Conservation (phyloP, 2,329 filamentous ascomycete genomes). For the Cercospora beticola region DNA sequence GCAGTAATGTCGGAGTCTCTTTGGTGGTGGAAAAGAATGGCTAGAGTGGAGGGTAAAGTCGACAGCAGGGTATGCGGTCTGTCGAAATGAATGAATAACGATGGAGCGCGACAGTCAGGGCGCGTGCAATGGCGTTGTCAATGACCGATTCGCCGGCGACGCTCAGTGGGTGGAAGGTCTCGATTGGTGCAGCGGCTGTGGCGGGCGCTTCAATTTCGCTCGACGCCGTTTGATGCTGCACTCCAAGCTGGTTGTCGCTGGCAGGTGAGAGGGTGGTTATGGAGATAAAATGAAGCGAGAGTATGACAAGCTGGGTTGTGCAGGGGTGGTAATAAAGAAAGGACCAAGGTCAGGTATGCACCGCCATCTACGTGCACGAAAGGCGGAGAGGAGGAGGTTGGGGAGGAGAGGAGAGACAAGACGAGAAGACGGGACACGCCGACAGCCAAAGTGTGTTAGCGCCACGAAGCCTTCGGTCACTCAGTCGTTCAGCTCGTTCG, state of each 20-base stretch:
- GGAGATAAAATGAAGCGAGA: background rate
- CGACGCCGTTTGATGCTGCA: background rate
- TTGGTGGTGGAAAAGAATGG: background rate
- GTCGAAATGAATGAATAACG: background rate
- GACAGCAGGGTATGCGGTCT: background rate
- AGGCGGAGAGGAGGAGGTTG: conserved; percentile 3
- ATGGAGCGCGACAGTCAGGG: background rate
- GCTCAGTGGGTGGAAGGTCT: background rate
- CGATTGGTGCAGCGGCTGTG: conserved; percentile 3
- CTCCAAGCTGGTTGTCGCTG: background rate
- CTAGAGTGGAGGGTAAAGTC: background rate
- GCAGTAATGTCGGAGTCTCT: background rate
- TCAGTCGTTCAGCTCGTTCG: background rate
- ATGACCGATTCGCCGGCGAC: background rate
- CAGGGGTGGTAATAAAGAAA: conserved; percentile 2
- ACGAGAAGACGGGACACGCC: background rate
- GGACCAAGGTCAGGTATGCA: conserved; percentile 1
- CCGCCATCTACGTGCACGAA: background rate
- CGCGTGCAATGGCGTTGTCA: background rate
- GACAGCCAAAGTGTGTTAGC: background rate
- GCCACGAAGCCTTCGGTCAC: background rate
- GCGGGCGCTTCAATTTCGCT: conserved; percentile 10
- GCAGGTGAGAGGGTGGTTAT: background rate
- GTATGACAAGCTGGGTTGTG: background rate
- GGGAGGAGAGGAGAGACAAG: background rate